Percentiles rank a stretch among this genome's conserved stretches.
phyloP scores from a whole-genome alignment of 805 yeast species.

The Starmerella potacharoeniae region DNA sequence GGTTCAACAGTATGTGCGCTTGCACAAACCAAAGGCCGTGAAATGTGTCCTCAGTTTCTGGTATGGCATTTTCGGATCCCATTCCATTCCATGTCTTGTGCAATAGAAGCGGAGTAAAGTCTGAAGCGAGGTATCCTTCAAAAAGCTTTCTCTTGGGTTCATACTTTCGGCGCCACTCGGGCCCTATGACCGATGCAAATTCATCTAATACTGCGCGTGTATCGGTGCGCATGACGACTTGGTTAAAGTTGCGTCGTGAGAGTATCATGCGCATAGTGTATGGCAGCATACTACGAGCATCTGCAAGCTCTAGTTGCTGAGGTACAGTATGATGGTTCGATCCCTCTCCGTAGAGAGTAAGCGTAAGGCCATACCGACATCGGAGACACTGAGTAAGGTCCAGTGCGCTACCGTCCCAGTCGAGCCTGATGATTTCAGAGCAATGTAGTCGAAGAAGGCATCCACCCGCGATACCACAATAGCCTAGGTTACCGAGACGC shows the following conservation, averaged over 20 bases:
- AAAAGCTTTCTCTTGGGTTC: neutral
- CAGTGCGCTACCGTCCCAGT: slow-evolving; percentile 41
- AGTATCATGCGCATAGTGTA: slow-evolving; percentile 47
- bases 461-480: slow-evolving; percentile 59
- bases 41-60: slow-evolving; percentile 31
- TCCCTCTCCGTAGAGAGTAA: slow-evolving; percentile 45
- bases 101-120: slow-evolving; percentile 9
- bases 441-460: slow-evolving; percentile 51
- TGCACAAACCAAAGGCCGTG: slow-evolving; percentile 59
- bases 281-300: slow-evolving; percentile 34
- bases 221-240: slow-evolving; percentile 53
- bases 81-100: slow-evolving; percentile 11
- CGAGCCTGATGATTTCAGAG: slow-evolving; percentile 37
- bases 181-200: slow-evolving; percentile 3
- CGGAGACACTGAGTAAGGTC: slow-evolving; percentile 67
- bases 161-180: neutral
- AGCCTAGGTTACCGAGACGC: slow-evolving; percentile 54
- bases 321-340: slow-evolving; percentile 50
- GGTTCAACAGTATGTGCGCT: slow-evolving; percentile 55
- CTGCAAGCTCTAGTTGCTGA: slow-evolving; percentile 31
- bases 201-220: slow-evolving; percentile 55
- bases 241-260: slow-evolving; percentile 47
- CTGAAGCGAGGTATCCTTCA: slow-evolving; percentile 12
- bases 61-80: neutral
- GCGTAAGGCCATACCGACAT: slow-evolving; percentile 62